Evolutionary conservation across 1,284 basidiomycete species (phyloP).

Genomic region (Leccinum ambiguum): DNA sequence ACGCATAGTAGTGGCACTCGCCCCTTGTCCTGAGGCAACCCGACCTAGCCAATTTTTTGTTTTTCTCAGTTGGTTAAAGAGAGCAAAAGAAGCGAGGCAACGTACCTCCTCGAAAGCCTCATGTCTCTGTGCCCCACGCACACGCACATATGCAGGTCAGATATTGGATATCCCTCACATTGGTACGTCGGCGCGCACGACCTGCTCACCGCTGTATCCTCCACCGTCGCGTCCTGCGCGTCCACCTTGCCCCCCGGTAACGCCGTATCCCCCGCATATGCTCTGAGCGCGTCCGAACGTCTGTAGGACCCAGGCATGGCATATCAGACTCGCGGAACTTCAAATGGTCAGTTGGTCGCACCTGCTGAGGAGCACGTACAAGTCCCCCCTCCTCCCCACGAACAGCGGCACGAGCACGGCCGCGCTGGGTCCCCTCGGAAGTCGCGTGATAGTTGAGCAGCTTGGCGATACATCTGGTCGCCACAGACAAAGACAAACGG

Average conservation of each 20-base stretch:
- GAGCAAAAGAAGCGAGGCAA: neutral
- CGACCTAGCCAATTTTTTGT: constrained; percentile 53
- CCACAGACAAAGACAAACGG: neutral
- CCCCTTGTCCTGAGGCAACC: constrained; percentile 66
- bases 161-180: neutral
- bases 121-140: constrained; percentile 48
- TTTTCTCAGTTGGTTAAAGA: neutral
- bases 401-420: constrained; percentile 81
- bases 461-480: constrained; percentile 57
- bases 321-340: neutral
- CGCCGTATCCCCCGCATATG: constrained; percentile 83
- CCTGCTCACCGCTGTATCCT: constrained; percentile 74
- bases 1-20: constrained; percentile 74
- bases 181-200: neutral
- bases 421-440: constrained; percentile 59
- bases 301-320: constrained; percentile 35
- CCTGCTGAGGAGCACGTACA: constrained; percentile 81
- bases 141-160: neutral
- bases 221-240: constrained; percentile 59
- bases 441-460: constrained; percentile 51
- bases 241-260: constrained; percentile 84
- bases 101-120: constrained; percentile 72
- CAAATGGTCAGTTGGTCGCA: constrained; percentile 33
- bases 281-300: constrained; percentile 65
- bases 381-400: constrained; percentile 75